Conservation (phyloP, 352 stramenopile genomes). For the Pythium myriotylum region DNA sequence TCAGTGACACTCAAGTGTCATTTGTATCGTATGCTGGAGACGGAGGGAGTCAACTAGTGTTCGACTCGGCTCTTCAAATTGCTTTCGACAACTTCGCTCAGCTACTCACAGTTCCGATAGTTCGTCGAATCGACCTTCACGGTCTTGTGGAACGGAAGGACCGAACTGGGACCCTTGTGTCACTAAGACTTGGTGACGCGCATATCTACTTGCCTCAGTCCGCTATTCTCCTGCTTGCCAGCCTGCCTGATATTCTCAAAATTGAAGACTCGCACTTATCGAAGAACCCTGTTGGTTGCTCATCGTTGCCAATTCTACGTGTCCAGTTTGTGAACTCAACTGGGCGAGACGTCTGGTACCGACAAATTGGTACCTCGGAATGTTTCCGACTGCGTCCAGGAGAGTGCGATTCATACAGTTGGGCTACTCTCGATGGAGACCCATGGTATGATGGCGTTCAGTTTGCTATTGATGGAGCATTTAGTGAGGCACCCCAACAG, state of each 20-base stretch:
- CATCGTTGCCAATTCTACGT: conserved; percentile 33
- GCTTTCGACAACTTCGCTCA: conserved; percentile 77
- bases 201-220: conserved; percentile 74
- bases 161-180: conserved; percentile 40
- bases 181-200: conserved; percentile 48
- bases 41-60: conserved; percentile 31
- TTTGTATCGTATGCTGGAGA: conserved; percentile 32
- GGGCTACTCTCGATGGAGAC: conserved; percentile 43
- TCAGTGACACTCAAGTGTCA: conserved; percentile 46
- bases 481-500: neutral
- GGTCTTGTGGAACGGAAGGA: conserved; percentile 37
- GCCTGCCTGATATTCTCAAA: conserved; percentile 41
- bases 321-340: conserved; percentile 55
- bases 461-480: conserved; percentile 11
- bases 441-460: conserved; percentile 29
- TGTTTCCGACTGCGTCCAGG: conserved; percentile 40
- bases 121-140: conserved; percentile 55
- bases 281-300: neutral
- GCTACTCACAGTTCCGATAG: conserved; percentile 65
- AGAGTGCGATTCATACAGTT: conserved; percentile 59
- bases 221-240: conserved; percentile 62
- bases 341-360: conserved; percentile 56
- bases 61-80: conserved; percentile 54
- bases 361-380: conserved; percentile 67
- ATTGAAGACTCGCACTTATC: neutral